Conservation (phyloP, 257 asterid species). For the Solanum stenotomum region DNA sequence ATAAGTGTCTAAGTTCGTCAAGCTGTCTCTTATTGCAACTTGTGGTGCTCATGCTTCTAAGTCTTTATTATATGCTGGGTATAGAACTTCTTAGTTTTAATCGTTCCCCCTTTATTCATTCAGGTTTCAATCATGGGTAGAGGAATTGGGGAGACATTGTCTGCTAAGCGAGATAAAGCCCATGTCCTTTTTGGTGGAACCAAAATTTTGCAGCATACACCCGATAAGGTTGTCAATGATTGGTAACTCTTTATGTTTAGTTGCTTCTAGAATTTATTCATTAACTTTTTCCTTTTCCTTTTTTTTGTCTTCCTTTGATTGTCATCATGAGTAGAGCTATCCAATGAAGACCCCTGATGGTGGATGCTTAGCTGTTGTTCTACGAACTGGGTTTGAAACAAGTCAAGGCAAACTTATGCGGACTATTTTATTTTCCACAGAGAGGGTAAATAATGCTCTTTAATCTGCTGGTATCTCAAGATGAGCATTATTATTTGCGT, state of each 20-base stretch:
- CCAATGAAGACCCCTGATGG: constrained; percentile 92
- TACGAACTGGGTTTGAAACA: constrained; percentile 97
- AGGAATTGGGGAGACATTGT: constrained; percentile 69
- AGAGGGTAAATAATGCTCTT: constrained; percentile 54
- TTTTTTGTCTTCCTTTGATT: neutral
- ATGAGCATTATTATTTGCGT: neutral
- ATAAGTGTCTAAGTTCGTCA: neutral
- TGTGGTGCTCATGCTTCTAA: neutral
- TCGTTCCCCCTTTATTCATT: neutral
- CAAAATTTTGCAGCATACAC: constrained; percentile 87
- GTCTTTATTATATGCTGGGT: neutral
- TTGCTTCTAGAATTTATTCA: neutral
- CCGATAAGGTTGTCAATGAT: constrained; percentile 62
- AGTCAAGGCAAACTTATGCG: constrained; percentile 99
- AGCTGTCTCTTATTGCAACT: neutral
- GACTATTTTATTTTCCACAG: constrained; percentile 93
- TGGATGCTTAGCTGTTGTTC: constrained; percentile 95
- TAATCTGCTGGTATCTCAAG: constrained; percentile 11
- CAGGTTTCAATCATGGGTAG: constrained; percentile 83
- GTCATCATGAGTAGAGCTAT: constrained; percentile 47
- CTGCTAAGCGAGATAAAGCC: constrained; percentile 77
- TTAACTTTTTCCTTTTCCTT: neutral
- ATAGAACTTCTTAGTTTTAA: neutral
- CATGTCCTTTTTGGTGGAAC: constrained; percentile 99
- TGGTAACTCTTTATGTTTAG: neutral